Conservation (phyloP, 2,329 filamentous ascomycete genomes). For the Pseudocercospora ulei region DNA sequence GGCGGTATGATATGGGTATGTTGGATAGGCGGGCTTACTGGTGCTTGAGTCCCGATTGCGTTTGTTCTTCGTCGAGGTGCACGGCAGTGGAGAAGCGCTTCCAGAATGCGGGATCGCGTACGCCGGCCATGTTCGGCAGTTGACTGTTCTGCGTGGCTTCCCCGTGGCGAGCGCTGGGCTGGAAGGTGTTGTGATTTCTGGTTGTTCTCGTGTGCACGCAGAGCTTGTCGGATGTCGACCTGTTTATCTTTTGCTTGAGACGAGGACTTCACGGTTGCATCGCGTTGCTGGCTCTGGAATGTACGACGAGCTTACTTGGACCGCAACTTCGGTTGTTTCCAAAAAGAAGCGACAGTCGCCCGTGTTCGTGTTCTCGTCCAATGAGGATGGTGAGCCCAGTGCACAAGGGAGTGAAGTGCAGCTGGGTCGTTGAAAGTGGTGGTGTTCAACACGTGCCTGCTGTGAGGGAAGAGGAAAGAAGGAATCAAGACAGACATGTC, state of each 20-base stretch:
- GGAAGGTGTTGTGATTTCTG: background rate
- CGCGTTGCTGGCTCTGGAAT: constrained; percentile 2
- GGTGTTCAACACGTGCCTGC: no score
- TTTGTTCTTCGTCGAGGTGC: constrained; percentile 45
- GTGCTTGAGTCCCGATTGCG: constrained; percentile 27
- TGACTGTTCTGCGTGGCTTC: background rate
- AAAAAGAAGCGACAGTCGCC: constrained; percentile 9
- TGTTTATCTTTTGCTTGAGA: background rate
- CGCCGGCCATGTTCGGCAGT: constrained; percentile 40
- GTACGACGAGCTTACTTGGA: background rate
- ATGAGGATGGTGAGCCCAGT: constrained; percentile 11
- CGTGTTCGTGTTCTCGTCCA: constrained; percentile 5
- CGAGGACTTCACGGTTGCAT: background rate
- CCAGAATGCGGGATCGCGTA: constrained; percentile 52
- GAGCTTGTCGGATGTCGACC: background rate
- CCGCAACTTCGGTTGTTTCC: background rate
- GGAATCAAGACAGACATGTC: background rate
- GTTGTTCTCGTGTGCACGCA: background rate
- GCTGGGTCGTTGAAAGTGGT: background rate
- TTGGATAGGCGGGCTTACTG: constrained; percentile 32
- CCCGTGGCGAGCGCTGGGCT: background rate
- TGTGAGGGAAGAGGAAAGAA: constrained; percentile 1
- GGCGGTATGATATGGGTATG: constrained; percentile 3
- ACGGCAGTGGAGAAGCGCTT: constrained; percentile 51
- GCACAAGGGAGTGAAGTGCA: constrained; percentile 23